phyloP scores from a whole-genome alignment of 805 yeast species.

The Monosporozyma aquatica region DNA sequence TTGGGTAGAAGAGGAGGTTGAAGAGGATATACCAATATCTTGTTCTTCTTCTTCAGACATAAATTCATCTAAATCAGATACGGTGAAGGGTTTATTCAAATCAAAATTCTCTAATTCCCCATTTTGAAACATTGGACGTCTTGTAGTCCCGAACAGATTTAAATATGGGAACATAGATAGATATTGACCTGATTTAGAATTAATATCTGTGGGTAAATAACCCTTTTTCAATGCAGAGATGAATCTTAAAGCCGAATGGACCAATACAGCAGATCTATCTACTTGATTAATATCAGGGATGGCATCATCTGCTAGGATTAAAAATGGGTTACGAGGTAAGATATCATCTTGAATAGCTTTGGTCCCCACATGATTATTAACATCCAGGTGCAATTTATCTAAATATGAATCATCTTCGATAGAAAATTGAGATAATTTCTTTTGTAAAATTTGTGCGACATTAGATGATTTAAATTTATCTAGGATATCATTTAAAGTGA shows the following conservation, averaged over 20 bases:
- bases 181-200: constrained; percentile 41
- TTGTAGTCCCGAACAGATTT: constrained; percentile 61
- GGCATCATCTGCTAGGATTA: constrained; percentile 69
- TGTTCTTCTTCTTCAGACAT: constrained; percentile 5
- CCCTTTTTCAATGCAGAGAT: constrained; percentile 48
- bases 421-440: constrained; percentile 43
- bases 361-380: constrained; percentile 39
- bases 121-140: constrained; percentile 36
- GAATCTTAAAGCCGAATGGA: constrained; percentile 59
- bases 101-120: constrained; percentile 27
- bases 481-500: constrained; percentile 36
- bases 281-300: constrained; percentile 53
- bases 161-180: constrained; percentile 61
- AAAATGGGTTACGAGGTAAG: constrained; percentile 69
- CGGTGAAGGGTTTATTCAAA: constrained; percentile 37
- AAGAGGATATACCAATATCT: neutral
- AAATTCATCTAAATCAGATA: constrained; percentile 35
- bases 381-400: constrained; percentile 38
- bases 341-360: constrained; percentile 58
- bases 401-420: constrained; percentile 41
- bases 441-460: constrained; percentile 40
- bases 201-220: constrained; percentile 47
- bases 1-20: neutral
- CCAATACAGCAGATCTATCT: constrained; percentile 57
- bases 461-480: constrained; percentile 37